phyloP scores from a whole-genome alignment of 163 green algal genomes.

The Trebouxiophyceae sp. region DNA sequence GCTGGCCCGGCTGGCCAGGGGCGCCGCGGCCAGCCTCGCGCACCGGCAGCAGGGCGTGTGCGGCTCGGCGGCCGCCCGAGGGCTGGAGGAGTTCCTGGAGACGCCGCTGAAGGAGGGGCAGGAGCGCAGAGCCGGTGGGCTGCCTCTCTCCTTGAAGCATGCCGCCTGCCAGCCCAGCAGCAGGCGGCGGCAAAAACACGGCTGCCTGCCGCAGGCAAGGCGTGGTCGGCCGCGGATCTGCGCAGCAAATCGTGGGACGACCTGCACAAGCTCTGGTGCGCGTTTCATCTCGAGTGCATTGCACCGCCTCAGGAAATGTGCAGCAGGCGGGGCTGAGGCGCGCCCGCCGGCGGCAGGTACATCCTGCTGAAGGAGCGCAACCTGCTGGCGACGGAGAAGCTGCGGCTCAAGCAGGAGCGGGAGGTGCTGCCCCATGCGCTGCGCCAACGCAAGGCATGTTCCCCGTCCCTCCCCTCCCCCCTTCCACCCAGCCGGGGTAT shows the following conservation, averaged over 20 bases:
- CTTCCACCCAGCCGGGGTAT: background rate
- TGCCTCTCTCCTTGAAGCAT: background rate
- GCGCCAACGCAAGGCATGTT: constrained; percentile 34
- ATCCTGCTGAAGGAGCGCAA: constrained; percentile 89
- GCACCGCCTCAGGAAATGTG: background rate
- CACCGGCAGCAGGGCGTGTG: background rate
- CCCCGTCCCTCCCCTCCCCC: background rate
- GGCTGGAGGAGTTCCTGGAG: constrained; percentile 44
- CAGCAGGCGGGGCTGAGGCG: background rate
- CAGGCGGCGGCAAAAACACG: background rate
- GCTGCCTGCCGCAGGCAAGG: constrained; percentile 40
- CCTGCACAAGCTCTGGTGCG: constrained; percentile 87
- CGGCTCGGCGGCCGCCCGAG: background rate
- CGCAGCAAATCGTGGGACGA: constrained; percentile 85
- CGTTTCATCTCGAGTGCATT: background rate
- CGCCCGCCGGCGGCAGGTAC: constrained; percentile 41
- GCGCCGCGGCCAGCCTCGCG: background rate
- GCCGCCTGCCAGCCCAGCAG: background rate
- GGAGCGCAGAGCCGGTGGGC: constrained; percentile 11
- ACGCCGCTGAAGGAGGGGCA: constrained; percentile 24
- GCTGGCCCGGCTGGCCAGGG: background rate
- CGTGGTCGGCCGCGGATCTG: constrained; percentile 80
- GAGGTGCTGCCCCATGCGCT: constrained; percentile 38
- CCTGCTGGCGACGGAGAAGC: constrained; percentile 70
- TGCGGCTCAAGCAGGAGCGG: constrained; percentile 27